Evolutionary conservation across 1,139 yeast species (phyloP).

Genomic region (Maudiozyma humilis): DNA sequence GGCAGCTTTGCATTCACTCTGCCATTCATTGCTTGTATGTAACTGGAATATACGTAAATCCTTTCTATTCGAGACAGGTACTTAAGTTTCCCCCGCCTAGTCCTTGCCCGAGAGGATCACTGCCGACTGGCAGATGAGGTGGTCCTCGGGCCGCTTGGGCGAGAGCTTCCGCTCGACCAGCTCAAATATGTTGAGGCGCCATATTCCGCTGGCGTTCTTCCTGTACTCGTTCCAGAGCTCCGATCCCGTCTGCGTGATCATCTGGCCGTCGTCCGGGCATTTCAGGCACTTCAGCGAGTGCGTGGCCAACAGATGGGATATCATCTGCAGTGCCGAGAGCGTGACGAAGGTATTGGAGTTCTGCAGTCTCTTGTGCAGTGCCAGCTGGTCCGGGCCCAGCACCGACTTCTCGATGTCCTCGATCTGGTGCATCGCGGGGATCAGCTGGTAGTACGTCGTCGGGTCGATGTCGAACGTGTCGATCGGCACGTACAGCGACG

Average conservation of each 20-base stretch:
- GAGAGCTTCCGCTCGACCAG: neutral
- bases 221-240: conserved; percentile 1
- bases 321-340: neutral
- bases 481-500: neutral
- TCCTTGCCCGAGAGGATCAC: too few relatives aligned
- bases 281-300: neutral
- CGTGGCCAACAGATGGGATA: neutral
- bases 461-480: neutral
- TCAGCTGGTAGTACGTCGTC: neutral
- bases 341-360: neutral
- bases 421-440: neutral
- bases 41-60: too few relatives aligned
- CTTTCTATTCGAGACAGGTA: too few relatives aligned
- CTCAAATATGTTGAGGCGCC: conserved; percentile 1
- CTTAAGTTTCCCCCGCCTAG: too few relatives aligned
- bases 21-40: too few relatives aligned
- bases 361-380: neutral
- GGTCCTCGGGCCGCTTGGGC: too few relatives aligned
- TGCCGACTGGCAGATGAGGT: too few relatives aligned
- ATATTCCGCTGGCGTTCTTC: neutral
- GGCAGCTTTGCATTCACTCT: too few relatives aligned
- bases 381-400: neutral
- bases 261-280: neutral
- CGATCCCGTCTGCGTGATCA: neutral
- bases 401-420: neutral